Percentiles rank a stretch among this genome's conserved stretches.
Conservation (phyloP, 441 rosid genomes). For the Euphorbia celastroides region DNA sequence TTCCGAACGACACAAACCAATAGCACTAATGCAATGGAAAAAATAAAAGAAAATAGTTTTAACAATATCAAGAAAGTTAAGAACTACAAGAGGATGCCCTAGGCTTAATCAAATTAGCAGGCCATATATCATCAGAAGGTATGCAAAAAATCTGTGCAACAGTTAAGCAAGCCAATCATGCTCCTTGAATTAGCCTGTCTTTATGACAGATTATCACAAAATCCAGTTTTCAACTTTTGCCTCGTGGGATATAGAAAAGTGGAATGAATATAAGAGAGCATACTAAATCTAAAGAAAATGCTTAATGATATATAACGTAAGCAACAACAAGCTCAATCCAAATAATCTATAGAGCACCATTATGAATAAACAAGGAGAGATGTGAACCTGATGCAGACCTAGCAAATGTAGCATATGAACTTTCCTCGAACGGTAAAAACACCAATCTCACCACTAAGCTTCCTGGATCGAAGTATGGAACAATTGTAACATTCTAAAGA, state of each 20-base stretch:
- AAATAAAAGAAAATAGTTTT: background rate
- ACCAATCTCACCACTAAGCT: conserved; percentile 93
- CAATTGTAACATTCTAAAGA: conserved; percentile 12
- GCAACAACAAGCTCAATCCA: background rate
- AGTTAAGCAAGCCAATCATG: background rate
- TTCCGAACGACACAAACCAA: background rate
- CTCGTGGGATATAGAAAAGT: background rate
- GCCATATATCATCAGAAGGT: background rate
- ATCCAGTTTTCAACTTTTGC: background rate
- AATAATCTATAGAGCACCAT: background rate
- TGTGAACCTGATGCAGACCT: conserved; percentile 92
- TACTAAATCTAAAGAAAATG: background rate
- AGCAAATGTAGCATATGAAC: conserved; percentile 90
- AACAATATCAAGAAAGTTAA: background rate
- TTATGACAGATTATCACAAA: background rate
- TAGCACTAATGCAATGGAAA: background rate
- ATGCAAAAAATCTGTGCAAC: background rate
- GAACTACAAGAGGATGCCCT: background rate
- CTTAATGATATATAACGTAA: background rate
- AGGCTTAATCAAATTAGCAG: background rate
- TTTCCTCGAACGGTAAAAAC: conserved; percentile 95
- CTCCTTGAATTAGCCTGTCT: background rate
- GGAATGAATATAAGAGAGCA: background rate
- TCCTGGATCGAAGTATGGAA: conserved; percentile 39
- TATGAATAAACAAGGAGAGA: conserved; percentile 38